Evolutionary conservation across 1,284 basidiomycete genomes (phyloP).

Genomic region (Marasmius tenuissimus): DNA sequence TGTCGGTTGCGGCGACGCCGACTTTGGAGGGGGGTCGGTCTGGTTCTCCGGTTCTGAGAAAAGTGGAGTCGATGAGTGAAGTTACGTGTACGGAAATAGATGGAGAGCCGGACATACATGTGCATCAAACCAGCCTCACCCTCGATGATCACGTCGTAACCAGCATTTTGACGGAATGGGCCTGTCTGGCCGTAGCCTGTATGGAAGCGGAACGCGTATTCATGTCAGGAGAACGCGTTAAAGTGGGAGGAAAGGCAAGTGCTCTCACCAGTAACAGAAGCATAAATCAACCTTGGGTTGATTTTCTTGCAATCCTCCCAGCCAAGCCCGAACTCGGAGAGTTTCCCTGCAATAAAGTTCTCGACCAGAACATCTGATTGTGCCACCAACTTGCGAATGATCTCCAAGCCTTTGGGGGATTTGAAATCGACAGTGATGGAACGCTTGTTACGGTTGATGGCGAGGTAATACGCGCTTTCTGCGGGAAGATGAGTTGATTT

Average conservation of each 20-base stretch:
- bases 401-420: constrained; percentile 71
- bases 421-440: constrained; percentile 92
- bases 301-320: constrained; percentile 81
- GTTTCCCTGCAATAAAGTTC: constrained; percentile 85
- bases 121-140: constrained; percentile 94
- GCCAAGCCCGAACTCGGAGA: constrained; percentile 82
- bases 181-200: constrained; percentile 93
- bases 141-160: constrained; percentile 91
- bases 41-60: constrained; percentile 80
- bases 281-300: constrained; percentile 85
- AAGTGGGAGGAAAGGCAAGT: constrained; percentile 2
- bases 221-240: background rate
- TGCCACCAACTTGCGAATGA: constrained; percentile 73
- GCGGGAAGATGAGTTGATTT: constrained; percentile 70
- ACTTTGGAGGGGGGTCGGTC: constrained; percentile 89
- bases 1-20: constrained; percentile 88
- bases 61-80: too few relatives aligned
- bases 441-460: constrained; percentile 87
- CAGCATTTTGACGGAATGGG: constrained; percentile 80
- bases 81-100: background rate
- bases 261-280: constrained; percentile 78
- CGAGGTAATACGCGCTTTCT: constrained; percentile 93
- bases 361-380: constrained; percentile 87
- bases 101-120: constrained; percentile 58
- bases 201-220: constrained; percentile 4